Percentiles rank a stretch among this genome's conserved stretches.
Conservation (phyloP, 805 yeast species). For the Ogataea polymorpha region DNA sequence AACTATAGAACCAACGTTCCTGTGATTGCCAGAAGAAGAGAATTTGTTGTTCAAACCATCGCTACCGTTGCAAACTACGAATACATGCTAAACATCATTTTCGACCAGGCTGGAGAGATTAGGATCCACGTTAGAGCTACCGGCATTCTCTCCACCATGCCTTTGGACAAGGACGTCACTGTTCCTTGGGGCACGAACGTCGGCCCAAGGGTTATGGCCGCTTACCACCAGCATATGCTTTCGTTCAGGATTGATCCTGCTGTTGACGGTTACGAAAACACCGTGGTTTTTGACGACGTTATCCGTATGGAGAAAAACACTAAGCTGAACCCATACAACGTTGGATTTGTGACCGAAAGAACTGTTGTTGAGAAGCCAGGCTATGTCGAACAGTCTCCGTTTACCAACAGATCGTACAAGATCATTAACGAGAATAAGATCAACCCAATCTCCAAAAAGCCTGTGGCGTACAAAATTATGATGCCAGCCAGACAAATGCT, state of each 20-base stretch:
- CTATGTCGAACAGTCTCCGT: conserved; percentile 68
- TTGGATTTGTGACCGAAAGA: conserved; percentile 66
- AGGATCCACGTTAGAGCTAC: conserved; percentile 81
- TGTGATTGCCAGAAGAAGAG: conserved; percentile 76
- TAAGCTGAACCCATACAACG: conserved; percentile 59
- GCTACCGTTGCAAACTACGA: conserved; percentile 86
- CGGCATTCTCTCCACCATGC: conserved; percentile 83
- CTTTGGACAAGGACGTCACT: conserved; percentile 62
- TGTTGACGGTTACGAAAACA: conserved; percentile 74
- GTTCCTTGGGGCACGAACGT: conserved; percentile 76
- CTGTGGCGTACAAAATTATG: conserved; percentile 72
- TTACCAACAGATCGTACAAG: conserved; percentile 70
- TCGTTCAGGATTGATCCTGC: conserved; percentile 82
- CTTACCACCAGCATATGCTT: conserved; percentile 79
- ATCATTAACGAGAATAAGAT: conserved; percentile 70
- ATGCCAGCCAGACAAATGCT: conserved; percentile 78
- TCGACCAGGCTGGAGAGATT: conserved; percentile 76
- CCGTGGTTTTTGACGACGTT: conserved; percentile 70
- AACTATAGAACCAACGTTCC: conserved; percentile 71
- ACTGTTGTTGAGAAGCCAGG: conserved; percentile 68
- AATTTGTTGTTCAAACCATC: conserved; percentile 73
- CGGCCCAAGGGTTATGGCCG: conserved; percentile 79
- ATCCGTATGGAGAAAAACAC: conserved; percentile 55
- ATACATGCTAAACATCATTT: conserved; percentile 67
- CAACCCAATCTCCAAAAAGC: conserved; percentile 65